Evolutionary conservation across 2,329 filamentous ascomycete genomes (phyloP).

Genomic region (Cercospora zeina): DNA sequence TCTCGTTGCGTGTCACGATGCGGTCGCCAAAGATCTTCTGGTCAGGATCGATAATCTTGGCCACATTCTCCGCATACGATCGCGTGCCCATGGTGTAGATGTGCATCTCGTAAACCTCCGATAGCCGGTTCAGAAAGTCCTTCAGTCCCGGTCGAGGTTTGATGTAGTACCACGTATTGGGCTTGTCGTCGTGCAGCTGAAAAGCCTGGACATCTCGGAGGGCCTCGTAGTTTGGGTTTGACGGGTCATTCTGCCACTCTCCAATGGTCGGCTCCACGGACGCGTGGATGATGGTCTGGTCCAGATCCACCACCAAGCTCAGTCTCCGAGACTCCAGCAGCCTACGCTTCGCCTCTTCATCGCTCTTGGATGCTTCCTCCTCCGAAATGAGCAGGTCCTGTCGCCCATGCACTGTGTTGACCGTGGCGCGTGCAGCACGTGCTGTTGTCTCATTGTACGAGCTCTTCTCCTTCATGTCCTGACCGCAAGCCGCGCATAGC

Average conservation of each 20-base stretch:
- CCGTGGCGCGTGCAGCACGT: conserved; percentile 82
- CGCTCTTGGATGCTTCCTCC: conserved; percentile 74
- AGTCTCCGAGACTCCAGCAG: conserved; percentile 79
- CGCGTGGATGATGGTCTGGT: conserved; percentile 97
- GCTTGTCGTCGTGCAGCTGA: conserved; percentile 82
- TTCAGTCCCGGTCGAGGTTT: conserved; percentile 87
- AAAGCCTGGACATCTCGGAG: conserved; percentile 87
- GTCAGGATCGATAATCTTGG: conserved; percentile 87
- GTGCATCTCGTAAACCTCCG: conserved; percentile 86
- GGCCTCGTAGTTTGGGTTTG: conserved; percentile 86
- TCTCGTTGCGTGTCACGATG: conserved; percentile 95
- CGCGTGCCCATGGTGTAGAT: conserved; percentile 99
- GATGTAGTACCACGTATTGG: conserved; percentile 95
- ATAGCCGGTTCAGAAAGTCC: conserved; percentile 75
- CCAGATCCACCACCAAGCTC: conserved; percentile 91
- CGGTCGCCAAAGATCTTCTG: conserved; percentile 88
- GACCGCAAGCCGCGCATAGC: conserved; percentile 87
- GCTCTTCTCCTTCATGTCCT: conserved; percentile 83
- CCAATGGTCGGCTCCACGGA: conserved; percentile 94
- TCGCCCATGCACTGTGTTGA: conserved; percentile 94
- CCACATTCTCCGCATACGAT: conserved; percentile 91
- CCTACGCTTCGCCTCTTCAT: conserved; percentile 82
- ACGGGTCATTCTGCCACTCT: conserved; percentile 87
- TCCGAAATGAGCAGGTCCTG: conserved; percentile 81
- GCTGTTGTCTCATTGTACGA: conserved; percentile 78